Base-by-base conservation (phyloP, 768 basidiomycete genomes). In the Rickenella mellea region DNA sequence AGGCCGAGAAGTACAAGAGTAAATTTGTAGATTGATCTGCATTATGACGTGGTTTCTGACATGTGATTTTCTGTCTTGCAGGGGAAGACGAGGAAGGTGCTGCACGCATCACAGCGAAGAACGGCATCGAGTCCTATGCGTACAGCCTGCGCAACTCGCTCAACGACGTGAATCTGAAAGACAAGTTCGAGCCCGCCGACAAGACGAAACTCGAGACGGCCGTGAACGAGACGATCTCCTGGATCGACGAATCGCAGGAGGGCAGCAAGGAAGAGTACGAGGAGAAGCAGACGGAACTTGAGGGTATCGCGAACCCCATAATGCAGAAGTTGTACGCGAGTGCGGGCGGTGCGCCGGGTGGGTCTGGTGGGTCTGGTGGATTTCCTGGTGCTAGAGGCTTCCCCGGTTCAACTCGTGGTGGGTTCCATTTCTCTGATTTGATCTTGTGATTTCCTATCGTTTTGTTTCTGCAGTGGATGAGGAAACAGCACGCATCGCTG, bases 131-230 rank as follows among this genome's bases (percentile, higher is more conserved):
- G 67, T 90, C 89, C 0, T 97, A 93, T 60, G 61, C 91, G 5
- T 97, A 94, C 78, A 93, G 91, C 68, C 80, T 98, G 43, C 85
- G 90, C 51, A 88, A 93, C 70, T 84, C 90, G 17, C 61, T 94
- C 45, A 73, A 60, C 44, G 88, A 91, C 59, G 87, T 88, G 59
- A 82, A 90, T 62, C 77, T 94, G 42, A 74, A 85, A 31, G 74
- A 71, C 71, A 94, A 93, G 67, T 85, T 96, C 59, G 86, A 94
- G 1, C 51, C 84, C 11, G 78, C 70, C n/a, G 90, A 92, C 76
- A 90, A 91, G 74, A 51, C 73, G 51, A 87, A 88, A 63, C 78
- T 93, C 48, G 78, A 90, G 68, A 51, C 68, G 45, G 74, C 84
- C 26, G 81, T 92, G 60, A 79, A 86, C 57, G 90, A 92, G 38